phyloP scores from a whole-genome alignment of 2,329 filamentous ascomycete genomes.

The Scorias spongiosa region DNA sequence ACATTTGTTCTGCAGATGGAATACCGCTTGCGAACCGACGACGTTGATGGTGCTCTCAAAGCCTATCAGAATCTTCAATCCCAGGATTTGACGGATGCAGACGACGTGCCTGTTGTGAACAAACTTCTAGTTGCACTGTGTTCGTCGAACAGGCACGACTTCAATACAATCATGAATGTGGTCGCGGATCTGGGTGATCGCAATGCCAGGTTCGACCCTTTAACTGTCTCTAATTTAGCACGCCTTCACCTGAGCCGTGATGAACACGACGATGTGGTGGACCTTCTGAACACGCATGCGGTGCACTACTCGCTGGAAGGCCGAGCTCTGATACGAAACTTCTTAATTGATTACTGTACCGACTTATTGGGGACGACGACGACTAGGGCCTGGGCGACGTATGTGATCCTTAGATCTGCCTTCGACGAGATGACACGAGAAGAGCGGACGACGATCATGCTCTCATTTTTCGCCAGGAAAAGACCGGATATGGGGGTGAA shows the following conservation, averaged over 20 bases:
- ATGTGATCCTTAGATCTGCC: constrained; percentile 41
- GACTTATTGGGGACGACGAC: constrained; percentile 49
- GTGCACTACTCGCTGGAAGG: constrained; percentile 56
- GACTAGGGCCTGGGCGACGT: constrained; percentile 45
- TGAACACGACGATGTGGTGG: constrained; percentile 64
- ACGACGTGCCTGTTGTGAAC: constrained; percentile 52
- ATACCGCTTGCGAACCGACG: constrained; percentile 56
- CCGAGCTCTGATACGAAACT: constrained; percentile 48
- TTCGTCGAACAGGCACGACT: constrained; percentile 42
- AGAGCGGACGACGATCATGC: constrained; percentile 60
- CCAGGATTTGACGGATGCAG: constrained; percentile 39
- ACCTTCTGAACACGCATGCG: constrained; percentile 63
- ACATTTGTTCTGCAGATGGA: constrained; percentile 64
- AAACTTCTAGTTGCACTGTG: constrained; percentile 57
- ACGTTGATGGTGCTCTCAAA: constrained; percentile 53
- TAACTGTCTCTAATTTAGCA: constrained; percentile 60
- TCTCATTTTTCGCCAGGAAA: constrained; percentile 71
- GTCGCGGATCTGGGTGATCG: constrained; percentile 58
- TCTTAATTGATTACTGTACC: constrained; percentile 50
- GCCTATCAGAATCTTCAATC: constrained; percentile 50
- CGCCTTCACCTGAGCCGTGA: constrained; percentile 59
- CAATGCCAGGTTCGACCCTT: constrained; percentile 52
- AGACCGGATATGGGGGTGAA: constrained; percentile 73
- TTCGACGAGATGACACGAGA: constrained; percentile 49
- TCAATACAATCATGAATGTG: constrained; percentile 57